Evolutionary conservation across 805 yeast genomes (phyloP).

Genomic region (Pichia deserticola): DNA sequence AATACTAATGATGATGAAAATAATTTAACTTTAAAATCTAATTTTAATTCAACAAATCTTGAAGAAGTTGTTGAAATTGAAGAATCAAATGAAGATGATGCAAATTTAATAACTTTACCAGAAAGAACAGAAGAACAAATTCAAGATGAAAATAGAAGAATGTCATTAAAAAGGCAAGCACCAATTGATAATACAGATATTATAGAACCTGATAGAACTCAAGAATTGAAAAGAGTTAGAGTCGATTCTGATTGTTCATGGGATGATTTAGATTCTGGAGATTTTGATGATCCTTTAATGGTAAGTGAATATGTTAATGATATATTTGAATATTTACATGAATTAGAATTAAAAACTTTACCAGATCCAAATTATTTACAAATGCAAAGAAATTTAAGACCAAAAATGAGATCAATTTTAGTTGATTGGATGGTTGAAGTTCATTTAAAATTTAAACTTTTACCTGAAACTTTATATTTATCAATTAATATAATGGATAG

Average conservation of each 20-base stretch:
- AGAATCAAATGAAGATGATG: neutral
- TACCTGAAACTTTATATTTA: slow-evolving; percentile 78
- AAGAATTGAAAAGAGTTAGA: slow-evolving; percentile 26
- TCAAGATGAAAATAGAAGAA: slow-evolving; percentile 26
- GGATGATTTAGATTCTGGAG: slow-evolving; percentile 72
- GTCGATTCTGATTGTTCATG: slow-evolving; percentile 37
- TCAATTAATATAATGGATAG: slow-evolving; percentile 86
- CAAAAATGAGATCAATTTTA: slow-evolving; percentile 76
- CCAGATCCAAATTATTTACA: slow-evolving; percentile 65
- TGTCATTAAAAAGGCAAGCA: slow-evolving; percentile 44
- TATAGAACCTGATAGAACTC: slow-evolving; percentile 19
- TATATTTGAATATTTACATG: slow-evolving; percentile 73
- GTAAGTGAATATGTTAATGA: slow-evolving; percentile 88
- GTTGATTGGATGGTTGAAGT: slow-evolving; percentile 95
- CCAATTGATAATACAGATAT: slow-evolving; percentile 41
- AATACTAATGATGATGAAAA: neutral
- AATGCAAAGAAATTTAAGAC: slow-evolving; percentile 61
- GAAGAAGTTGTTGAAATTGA: neutral
- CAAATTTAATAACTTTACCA: slow-evolving; percentile 7
- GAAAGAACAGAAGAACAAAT: slow-evolving; percentile 23
- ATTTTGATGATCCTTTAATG: slow-evolving; percentile 72
- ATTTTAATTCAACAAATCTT: neutral
- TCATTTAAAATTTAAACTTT: slow-evolving; percentile 71
- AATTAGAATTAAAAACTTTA: slow-evolving; percentile 62
- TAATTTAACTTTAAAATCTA: neutral